A percentile compares a stretch with the other conserved stretches of the same genome.
These are phyloP conservation scores for Thelephora ganbajun DNA, from an alignment of 768 basidiomycete genomes.

Conservation along the genomic window DNA sequence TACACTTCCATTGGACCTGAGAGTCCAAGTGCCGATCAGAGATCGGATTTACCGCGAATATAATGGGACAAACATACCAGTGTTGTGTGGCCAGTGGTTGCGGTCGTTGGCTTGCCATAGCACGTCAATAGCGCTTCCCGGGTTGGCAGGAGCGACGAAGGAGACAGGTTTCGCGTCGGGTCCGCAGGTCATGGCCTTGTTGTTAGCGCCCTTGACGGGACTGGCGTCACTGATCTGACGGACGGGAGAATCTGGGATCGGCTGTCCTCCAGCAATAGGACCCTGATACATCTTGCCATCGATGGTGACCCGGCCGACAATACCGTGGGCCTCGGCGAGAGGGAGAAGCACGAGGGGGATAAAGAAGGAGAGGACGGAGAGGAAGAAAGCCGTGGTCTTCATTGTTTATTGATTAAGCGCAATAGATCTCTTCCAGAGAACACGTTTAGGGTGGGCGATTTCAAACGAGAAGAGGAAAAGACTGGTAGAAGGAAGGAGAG, in stretches of 20 bases:
- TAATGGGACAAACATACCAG: neutral
- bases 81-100: conserved; percentile 8
- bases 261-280: conserved; percentile 20
- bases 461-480: neutral
- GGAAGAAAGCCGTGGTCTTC: conserved; percentile 3
- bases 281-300: conserved; percentile 32
- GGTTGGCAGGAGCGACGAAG: conserved; percentile 39
- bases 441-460: neutral
- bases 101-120: conserved; percentile 37
- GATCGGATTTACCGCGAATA: neutral
- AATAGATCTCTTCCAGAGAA: neutral
- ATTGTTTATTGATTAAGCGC: neutral
- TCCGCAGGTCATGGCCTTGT: conserved; percentile 48
- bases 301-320: conserved; percentile 25
- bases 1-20: conserved; percentile 64
- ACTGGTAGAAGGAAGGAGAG: neutral
- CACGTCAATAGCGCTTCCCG: conserved; percentile 41
- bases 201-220: conserved; percentile 44
- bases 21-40: too few species aligned
- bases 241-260: conserved; percentile 21
- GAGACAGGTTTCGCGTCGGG: conserved; percentile 33
- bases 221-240: conserved; percentile 28
- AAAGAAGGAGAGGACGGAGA: conserved; percentile 4
- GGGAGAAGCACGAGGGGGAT: conserved; percentile 9
- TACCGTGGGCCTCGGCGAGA: conserved; percentile 28